phyloP scores from a whole-genome alignment of 148 eudicot genomes.

The Amaranthus hypochondriacus region DNA sequence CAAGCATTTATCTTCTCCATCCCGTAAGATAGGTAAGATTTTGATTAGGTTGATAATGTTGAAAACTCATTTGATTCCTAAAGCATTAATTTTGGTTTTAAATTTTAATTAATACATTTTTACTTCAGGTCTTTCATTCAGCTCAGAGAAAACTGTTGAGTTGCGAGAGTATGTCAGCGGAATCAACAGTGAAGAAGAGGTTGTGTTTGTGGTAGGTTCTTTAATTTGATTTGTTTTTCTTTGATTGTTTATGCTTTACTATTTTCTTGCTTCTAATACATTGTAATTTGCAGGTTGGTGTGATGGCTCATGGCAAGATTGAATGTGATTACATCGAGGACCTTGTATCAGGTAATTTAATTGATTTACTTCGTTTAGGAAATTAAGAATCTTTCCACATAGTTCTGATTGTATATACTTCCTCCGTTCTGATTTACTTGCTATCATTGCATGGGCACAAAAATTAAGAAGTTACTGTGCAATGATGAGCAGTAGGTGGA shows the following conservation, averaged over 20 bases:
- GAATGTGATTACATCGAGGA: slow-evolving; percentile 18
- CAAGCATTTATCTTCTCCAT: slow-evolving; percentile 7
- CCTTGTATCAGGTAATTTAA: slow-evolving; percentile 15
- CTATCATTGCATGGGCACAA: too few relatives aligned
- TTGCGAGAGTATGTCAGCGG: slow-evolving; percentile 13
- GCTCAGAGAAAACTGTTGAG: slow-evolving; percentile 17
- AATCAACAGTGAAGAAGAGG: slow-evolving; percentile 3
- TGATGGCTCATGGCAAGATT: slow-evolving; percentile 23
- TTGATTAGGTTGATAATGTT: not conserved
- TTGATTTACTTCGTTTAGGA: not conserved
- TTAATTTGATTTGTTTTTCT: too few relatives aligned
- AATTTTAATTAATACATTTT: too few relatives aligned
- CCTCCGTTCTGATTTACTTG: too few relatives aligned
- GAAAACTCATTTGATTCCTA: not conserved
- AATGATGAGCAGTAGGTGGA: too few relatives aligned
- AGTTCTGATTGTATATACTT: too few relatives aligned
- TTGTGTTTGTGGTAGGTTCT: slow-evolving; percentile 21
- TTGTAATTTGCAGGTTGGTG: slow-evolving; percentile 12
- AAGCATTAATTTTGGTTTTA: too few relatives aligned
- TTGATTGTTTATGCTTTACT: too few relatives aligned
- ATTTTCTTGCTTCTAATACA: not conserved
- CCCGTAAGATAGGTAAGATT: slow-evolving; percentile 9
- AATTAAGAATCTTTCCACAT: too few relatives aligned
- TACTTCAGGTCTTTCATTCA: slow-evolving; percentile 17
- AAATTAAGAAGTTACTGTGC: too few relatives aligned